phyloP scores from a whole-genome alignment of 1,284 basidiomycete genomes.

The Ganoderma leucocontextum region DNA sequence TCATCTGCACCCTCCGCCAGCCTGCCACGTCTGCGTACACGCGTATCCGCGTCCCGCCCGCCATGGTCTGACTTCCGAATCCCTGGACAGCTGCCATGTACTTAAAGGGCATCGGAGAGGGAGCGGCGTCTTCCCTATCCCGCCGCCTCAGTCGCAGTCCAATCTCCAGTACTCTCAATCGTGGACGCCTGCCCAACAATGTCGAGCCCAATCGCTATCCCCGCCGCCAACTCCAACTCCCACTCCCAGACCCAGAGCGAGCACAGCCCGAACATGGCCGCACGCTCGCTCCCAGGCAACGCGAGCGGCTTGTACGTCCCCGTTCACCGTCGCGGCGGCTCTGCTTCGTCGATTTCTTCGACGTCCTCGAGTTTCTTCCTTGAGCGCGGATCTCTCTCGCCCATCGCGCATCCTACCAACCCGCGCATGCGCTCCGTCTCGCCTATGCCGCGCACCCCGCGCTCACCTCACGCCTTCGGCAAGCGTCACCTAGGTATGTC shows the following conservation, averaged over 20 bases:
- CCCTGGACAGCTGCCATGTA: not conserved
- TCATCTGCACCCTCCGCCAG: not conserved
- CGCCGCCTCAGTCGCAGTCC: slow-evolving; percentile 9
- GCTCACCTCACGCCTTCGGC: not conserved
- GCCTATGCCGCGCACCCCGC: slow-evolving; percentile 8
- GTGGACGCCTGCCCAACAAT: slow-evolving; percentile 26
- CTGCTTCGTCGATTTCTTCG: slow-evolving; percentile 27
- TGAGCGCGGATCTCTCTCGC: slow-evolving; percentile 6
- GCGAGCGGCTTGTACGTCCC: slow-evolving; percentile 36
- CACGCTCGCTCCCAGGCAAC: slow-evolving; percentile 27
- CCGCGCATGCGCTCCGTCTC: slow-evolving; percentile 22
- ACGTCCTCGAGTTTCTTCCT: slow-evolving; percentile 17
- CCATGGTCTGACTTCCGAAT: not conserved
- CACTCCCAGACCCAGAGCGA: slow-evolving; percentile 7
- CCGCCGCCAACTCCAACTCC: slow-evolving; percentile 22
- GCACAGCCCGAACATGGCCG: slow-evolving; percentile 2
- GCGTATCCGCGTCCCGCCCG: not conserved
- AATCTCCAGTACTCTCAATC: not conserved
- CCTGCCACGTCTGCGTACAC: not conserved
- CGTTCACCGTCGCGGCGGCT: slow-evolving; percentile 38
- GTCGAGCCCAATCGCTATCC: slow-evolving; percentile 41
- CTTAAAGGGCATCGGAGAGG: not conserved
- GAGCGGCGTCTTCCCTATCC: not conserved
- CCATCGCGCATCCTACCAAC: not conserved
- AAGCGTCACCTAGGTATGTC: slow-evolving; percentile 21